These are phyloP conservation scores for Agaricus bisporus DNA, from an alignment of 768 basidiomycete species.

Conservation along the genomic window DNA sequence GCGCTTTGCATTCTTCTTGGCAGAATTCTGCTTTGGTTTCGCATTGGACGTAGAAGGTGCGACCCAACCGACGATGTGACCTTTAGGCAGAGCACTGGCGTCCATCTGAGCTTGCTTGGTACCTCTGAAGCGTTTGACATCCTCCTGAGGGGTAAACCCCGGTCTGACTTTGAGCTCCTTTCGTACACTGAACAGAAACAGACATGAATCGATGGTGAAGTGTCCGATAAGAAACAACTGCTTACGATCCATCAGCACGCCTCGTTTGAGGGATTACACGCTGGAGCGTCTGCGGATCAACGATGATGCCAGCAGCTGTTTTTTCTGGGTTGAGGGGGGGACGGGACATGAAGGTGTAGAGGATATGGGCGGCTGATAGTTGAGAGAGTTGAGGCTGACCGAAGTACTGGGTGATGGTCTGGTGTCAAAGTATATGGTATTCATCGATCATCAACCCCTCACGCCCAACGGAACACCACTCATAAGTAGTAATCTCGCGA, in stretches of 20 bases:
- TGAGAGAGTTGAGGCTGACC: background rate
- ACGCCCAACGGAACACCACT: too few species aligned
- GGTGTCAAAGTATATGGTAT: too few species aligned
- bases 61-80: conserved; percentile 80
- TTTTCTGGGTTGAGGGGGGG: conserved; percentile 72
- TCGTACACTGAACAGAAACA: conserved; percentile 49
- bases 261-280: conserved; percentile 83
- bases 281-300: conserved; percentile 82
- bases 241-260: conserved; percentile 83
- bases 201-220: conserved; percentile 11
- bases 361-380: conserved; percentile 2
- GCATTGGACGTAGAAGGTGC: conserved; percentile 42
- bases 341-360: conserved; percentile 49
- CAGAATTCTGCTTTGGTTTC: conserved; percentile 70
- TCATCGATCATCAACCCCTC: too few species aligned
- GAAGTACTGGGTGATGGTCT: background rate
- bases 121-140: conserved; percentile 80
- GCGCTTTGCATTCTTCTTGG: conserved; percentile 75
- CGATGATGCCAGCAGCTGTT: conserved; percentile 69
- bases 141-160: conserved; percentile 93
- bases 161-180: conserved; percentile 88
- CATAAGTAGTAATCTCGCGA: too few species aligned
- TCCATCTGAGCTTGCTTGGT: conserved; percentile 73
- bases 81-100: conserved; percentile 55
- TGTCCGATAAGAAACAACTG: conserved; percentile 10